Evolutionary conservation across 306 rosid species (phyloP), one percentile per base, ranked within the genome.

Genomic region (Heteromeles arbutifolia): DNA sequence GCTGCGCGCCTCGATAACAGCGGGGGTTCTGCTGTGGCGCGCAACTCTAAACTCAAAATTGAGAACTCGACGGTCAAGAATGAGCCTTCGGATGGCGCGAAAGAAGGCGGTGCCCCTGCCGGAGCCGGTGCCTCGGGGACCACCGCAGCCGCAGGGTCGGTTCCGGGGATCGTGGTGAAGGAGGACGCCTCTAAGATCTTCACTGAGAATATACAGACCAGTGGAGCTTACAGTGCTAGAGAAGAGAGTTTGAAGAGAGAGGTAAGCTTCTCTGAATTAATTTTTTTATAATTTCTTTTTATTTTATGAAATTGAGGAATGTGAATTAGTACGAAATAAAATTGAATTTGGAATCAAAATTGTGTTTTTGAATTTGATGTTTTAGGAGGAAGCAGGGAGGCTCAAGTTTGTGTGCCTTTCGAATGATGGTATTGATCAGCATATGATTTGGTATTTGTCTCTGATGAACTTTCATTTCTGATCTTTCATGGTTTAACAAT

Each of bases 211-310:
- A 74, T 95, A 67, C 97, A 90, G 87, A 85, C 97, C 3, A 95
- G 97, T 78, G 99, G 99, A 61, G 99, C 99, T 61, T 95, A 95
- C 67, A 86, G 86, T 69, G 97, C 99, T 3, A 83, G 99, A 81
- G 99, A 95, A 80, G 99, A 92, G 85, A 84, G 78, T 75, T 85
- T 92, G 72, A 95, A 87, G 72, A 89, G 87, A 83, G 99, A 95
- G 91, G 97, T 88, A 29, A 59, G 18, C 43, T 45, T 34, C 26
- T 11, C 67, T 73, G 34, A 45, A 44, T 41, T 19, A 19, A 19
- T 24, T 65, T 25, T 66, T 34, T 66, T 25, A 25, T 3, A 10
- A 37, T 37, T 37, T 7, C 41, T 37, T 9, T 21, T 29, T 45
- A 28, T 0, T 45, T 26, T 17, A 6, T 14, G 39, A 21, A 58